Evolutionary conservation across 495 filamentous ascomycete genomes (phyloP), one percentile per base, ranked within the genome.

Genomic region (Platismatia glauca): DNA sequence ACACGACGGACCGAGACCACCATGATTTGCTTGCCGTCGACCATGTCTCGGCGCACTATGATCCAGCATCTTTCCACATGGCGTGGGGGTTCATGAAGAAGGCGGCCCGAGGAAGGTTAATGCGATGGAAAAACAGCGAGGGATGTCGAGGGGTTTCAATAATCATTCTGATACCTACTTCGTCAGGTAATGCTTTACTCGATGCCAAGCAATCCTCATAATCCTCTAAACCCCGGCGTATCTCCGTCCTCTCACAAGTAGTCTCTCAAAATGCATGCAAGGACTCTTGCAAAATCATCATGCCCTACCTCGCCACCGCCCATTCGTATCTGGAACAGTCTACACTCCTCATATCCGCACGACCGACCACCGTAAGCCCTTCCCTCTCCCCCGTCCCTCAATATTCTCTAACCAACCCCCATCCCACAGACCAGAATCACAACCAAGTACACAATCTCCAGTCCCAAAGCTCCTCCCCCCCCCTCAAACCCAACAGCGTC

Each of bases 401-500:
- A 66, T 38, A 4, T 18, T 18, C 43, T 63, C 59, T 57, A 44
- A 65, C 53, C 43, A n/a, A 39, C 20, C 62, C 35, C 38, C 46
- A 2, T n/a, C 22, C n/a, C 15, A 33, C 69, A 94, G 90, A 89
- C 90, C 27, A 76, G 84, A 67, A 87, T 94, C 75, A 91, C 89
- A 71, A 91, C 89, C 67, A 89, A 87, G 79, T 96, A 95, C 83
- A 82, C 77, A 76, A 79, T 91, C 79, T 79, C 68, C 68, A 53
- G 68, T 58, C 73, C 72, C 69, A 67, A 67, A 61, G 67, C 62
- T 52, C 61, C 69, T 66, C 71, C 69, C 63, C 68, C 65, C 60
- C 60, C 53, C 68, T 68, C 71, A 33, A 64, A 60, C 62, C 64
- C 63, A 60, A 67, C 59, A 4, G 15, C 35, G 9, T 52, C 48